phyloP scores from a whole-genome alignment of 2,329 filamentous ascomycete genomes.

The Phialophora chinensis region DNA sequence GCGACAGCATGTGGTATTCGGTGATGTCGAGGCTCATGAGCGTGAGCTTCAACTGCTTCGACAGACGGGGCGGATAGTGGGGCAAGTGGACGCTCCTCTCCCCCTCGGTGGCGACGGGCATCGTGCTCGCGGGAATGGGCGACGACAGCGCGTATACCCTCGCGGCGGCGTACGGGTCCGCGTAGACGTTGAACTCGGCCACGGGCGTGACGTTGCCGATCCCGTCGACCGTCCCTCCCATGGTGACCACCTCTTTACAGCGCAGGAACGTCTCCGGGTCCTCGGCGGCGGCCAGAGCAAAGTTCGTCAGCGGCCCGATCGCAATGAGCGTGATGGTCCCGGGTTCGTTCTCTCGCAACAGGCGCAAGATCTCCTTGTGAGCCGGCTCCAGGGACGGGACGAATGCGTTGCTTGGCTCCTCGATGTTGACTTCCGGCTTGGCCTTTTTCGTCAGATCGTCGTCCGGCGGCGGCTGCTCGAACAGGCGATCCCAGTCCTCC shows the following conservation, averaged over 20 bases:
- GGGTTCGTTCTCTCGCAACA: slow-evolving; percentile 79
- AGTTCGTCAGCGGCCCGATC: slow-evolving; percentile 89
- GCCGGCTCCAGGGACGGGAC: slow-evolving; percentile 74
- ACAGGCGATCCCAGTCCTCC: slow-evolving; percentile 76
- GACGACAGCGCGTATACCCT: slow-evolving; percentile 79
- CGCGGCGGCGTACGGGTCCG: slow-evolving; percentile 79
- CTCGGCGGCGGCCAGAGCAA: slow-evolving; percentile 84
- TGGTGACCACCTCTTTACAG: slow-evolving; percentile 89
- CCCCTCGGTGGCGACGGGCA: slow-evolving; percentile 66
- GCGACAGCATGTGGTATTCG: slow-evolving; percentile 69
- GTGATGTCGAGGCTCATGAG: slow-evolving; percentile 82
- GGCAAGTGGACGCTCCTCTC: slow-evolving; percentile 54
- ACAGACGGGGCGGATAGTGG: slow-evolving; percentile 68
- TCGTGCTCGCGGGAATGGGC: slow-evolving; percentile 73
- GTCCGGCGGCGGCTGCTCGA: slow-evolving; percentile 55
- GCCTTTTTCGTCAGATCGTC: slow-evolving; percentile 56
- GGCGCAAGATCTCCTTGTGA: slow-evolving; percentile 85
- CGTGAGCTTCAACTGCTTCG: slow-evolving; percentile 68
- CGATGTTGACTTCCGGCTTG: slow-evolving; percentile 39
- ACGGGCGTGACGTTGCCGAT: slow-evolving; percentile 83
- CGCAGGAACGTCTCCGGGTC: slow-evolving; percentile 88
- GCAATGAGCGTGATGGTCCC: slow-evolving; percentile 89
- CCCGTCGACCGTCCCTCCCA: slow-evolving; percentile 84
- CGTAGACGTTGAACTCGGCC: slow-evolving; percentile 95
- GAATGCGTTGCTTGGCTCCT: slow-evolving; percentile 63